phyloP scores from a whole-genome alignment of 2,329 filamentous ascomycete genomes.

The Talaromyces sp. region DNA sequence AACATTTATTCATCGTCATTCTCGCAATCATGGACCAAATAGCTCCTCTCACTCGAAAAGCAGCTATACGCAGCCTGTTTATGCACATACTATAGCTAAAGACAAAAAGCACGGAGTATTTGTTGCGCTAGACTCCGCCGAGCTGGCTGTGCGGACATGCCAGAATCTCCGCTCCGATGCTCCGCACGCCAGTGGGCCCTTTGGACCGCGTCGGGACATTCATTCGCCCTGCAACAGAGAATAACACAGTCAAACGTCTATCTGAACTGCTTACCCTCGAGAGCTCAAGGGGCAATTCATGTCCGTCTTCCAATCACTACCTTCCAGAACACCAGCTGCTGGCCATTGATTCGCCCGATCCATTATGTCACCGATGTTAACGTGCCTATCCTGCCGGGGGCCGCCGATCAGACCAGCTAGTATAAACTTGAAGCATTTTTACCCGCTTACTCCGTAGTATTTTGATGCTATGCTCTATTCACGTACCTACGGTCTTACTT shows the following conservation, averaged over 20 bases:
- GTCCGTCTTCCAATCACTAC: not conserved
- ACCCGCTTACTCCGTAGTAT: not conserved
- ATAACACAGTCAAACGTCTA: not conserved
- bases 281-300: not conserved
- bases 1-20: not conserved
- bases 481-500: not conserved
- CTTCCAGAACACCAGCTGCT: not conserved
- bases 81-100: not conserved
- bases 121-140: constrained; percentile 3
- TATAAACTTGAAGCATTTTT: constrained; percentile 3
- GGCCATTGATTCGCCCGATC: not conserved
- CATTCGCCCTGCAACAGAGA: not conserved
- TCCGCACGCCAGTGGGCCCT: not conserved
- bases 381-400: not conserved
- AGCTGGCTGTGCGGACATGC: not conserved
- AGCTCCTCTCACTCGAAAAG: not conserved
- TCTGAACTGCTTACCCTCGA: not conserved
- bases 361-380: not conserved
- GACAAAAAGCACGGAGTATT: not conserved
- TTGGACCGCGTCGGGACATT: constrained; percentile 1
- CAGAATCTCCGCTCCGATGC: constrained; percentile 13
- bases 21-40: not conserved
- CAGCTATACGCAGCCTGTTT: not conserved
- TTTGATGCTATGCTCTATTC: not conserved
- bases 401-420: not conserved